Conservation (phyloP, 169 alveolate genomes). For the Plasmodium vivax region DNA sequence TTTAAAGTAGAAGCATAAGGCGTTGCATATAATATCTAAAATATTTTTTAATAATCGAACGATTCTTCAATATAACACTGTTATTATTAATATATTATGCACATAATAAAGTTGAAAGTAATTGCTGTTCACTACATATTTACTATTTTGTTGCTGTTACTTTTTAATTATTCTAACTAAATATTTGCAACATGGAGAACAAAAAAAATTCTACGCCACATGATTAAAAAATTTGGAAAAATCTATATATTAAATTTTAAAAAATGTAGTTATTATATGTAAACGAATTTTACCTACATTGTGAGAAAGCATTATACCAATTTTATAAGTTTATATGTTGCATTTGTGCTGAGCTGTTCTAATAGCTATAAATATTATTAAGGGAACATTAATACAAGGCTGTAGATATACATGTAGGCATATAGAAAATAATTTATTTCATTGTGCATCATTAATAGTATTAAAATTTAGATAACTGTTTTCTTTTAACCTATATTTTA, state of each 20-base stretch:
- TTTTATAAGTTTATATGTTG: background rate
- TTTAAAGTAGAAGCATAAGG: too few relatives aligned
- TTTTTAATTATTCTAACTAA: too few relatives aligned
- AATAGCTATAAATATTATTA: too few relatives aligned
- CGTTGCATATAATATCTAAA: too few relatives aligned
- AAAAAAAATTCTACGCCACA: background rate
- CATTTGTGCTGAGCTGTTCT: background rate
- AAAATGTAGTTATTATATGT: background rate
- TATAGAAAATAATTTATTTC: too few relatives aligned
- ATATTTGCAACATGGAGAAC: background rate
- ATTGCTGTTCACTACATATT: background rate
- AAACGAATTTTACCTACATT: background rate
- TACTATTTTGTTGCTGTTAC: background rate
- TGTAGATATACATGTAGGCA: too few relatives aligned
- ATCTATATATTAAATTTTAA: too few relatives aligned
- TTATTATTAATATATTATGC: background rate
- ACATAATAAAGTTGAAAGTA: background rate
- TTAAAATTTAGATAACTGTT: too few relatives aligned
- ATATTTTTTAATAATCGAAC: too few relatives aligned
- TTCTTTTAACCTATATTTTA: background rate
- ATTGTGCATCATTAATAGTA: background rate
- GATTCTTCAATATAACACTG: too few relatives aligned
- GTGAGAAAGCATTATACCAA: background rate
- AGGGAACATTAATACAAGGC: background rate
- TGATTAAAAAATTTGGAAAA: too few relatives aligned